phyloP scores from a whole-genome alignment of 306 rosid species.

The Ziziphus jujuba region DNA sequence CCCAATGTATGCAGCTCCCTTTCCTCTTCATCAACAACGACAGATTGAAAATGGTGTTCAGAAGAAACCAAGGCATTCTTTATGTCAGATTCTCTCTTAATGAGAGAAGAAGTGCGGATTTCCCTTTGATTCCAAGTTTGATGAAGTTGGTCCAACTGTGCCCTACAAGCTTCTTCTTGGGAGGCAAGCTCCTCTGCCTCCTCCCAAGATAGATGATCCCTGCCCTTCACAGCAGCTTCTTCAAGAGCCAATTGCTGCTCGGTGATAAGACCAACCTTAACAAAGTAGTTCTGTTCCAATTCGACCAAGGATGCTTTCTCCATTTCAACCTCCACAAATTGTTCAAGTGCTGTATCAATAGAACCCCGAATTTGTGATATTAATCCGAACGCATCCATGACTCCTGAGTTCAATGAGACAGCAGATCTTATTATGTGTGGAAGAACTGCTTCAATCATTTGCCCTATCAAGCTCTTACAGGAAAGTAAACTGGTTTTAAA shows the following conservation, averaged over 20 bases:
- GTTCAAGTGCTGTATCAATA: constrained; percentile 77
- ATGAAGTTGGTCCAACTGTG: constrained; percentile 84
- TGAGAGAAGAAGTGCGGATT: constrained; percentile 58
- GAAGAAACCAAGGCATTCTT: constrained; percentile 66
- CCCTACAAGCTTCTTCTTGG: constrained; percentile 95
- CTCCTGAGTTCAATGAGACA: constrained; percentile 76
- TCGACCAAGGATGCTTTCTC: constrained; percentile 77
- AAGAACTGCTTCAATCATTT: constrained; percentile 81
- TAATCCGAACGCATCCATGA: constrained; percentile 91
- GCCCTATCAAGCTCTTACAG: constrained; percentile 62
- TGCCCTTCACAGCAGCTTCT: constrained; percentile 86
- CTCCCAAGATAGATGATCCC: constrained; percentile 98
- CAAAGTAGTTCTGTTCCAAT: constrained; percentile 81
- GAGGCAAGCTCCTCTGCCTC: constrained; percentile 98
- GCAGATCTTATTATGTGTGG: constrained; percentile 76
- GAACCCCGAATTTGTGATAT: constrained; percentile 89
- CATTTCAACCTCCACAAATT: constrained; percentile 77
- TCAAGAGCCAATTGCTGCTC: constrained; percentile 93
- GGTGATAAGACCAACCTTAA: constrained; percentile 80
- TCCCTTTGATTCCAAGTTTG: constrained; percentile 94
- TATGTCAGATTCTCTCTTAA: constrained; percentile 83
- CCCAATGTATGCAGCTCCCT: constrained; percentile 47
- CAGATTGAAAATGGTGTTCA: constrained; percentile 64
- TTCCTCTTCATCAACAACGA: constrained; percentile 55
- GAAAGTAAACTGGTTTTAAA: constrained; percentile 63